Percentiles rank a stretch among this genome's conserved stretches.
Evolutionary conservation across 495 filamentous ascomycete genomes (phyloP).

Genomic region (Evernia prunastri): DNA sequence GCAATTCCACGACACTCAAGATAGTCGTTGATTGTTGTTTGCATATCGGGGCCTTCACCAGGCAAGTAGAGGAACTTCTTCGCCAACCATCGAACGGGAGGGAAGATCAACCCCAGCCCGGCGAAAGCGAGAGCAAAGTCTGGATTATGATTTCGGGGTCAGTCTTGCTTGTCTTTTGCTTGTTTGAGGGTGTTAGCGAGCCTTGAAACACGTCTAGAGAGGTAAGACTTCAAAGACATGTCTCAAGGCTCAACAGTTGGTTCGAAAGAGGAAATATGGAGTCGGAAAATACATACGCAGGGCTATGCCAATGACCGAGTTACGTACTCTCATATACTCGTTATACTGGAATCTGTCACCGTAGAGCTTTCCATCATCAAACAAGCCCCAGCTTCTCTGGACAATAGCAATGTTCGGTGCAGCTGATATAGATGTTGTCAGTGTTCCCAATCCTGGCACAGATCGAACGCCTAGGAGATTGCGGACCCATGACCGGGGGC

Average conservation of each 20-base stretch:
- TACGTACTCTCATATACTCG: slow-evolving; percentile 60
- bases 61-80: slow-evolving; percentile 53
- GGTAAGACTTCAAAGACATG: no score
- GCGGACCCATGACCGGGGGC: slow-evolving; percentile 28
- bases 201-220: no score
- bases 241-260: no score
- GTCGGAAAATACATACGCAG: no score
- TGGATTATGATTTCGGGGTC: no score
- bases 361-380: slow-evolving; percentile 56
- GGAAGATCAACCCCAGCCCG: slow-evolving; percentile 43
- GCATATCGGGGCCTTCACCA: slow-evolving; percentile 58
- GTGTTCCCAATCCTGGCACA: slow-evolving; percentile 59
- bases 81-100: slow-evolving; percentile 49
- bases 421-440: slow-evolving; percentile 54
- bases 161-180: no score
- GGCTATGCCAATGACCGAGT: slow-evolving; percentile 48
- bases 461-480: slow-evolving; percentile 55
- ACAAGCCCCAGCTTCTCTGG: slow-evolving; percentile 69
- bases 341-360: slow-evolving; percentile 66
- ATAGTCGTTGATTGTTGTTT: slow-evolving; percentile 49
- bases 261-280: no score
- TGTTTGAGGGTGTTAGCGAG: no score
- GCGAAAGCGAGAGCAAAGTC: slow-evolving; percentile 49
- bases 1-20: slow-evolving; percentile 63
- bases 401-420: slow-evolving; percentile 61